Percentiles rank a stretch among this genome's conserved stretches.
Conservation (phyloP, 1,284 basidiomycete genomes). For the Puccinia horiana region DNA sequence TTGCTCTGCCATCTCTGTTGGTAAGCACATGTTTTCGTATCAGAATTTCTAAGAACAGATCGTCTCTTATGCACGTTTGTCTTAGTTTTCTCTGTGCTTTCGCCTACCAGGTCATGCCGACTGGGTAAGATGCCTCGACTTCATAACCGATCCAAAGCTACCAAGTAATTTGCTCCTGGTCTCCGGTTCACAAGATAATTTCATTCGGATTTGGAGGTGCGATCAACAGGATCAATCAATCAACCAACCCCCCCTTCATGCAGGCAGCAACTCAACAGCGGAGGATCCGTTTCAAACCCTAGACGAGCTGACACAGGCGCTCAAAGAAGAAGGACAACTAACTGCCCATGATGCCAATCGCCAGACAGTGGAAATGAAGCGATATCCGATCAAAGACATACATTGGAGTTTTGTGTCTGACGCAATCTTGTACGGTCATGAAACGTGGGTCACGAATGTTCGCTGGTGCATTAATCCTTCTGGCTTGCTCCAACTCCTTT, state of each 20-base stretch:
- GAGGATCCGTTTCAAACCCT: constrained; percentile 36
- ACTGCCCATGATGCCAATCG: constrained; percentile 71
- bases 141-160: constrained; percentile 62
- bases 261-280: constrained; percentile 34
- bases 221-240: constrained; percentile 60
- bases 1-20: constrained; percentile 63
- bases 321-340: constrained; percentile 78
- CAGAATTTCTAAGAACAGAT: background rate
- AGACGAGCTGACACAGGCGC: constrained; percentile 64
- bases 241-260: constrained; percentile 47
- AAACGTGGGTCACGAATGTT: constrained; percentile 82
- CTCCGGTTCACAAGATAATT: constrained; percentile 88
- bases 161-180: constrained; percentile 67
- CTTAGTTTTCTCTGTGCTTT: constrained; percentile 36
- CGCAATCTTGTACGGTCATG: constrained; percentile 86
- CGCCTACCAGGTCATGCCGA: constrained; percentile 86
- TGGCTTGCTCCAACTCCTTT: constrained; percentile 68
- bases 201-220: constrained; percentile 85
- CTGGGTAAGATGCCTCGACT: constrained; percentile 80
- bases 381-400: constrained; percentile 60
- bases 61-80: background rate
- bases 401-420: constrained; percentile 79
- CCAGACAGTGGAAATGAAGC: constrained; percentile 29
- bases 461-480: constrained; percentile 65
- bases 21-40: background rate